These are phyloP conservation scores for Candolleomyces efflorescens DNA, from an alignment of 768 basidiomycete species.

Conservation along the genomic window DNA sequence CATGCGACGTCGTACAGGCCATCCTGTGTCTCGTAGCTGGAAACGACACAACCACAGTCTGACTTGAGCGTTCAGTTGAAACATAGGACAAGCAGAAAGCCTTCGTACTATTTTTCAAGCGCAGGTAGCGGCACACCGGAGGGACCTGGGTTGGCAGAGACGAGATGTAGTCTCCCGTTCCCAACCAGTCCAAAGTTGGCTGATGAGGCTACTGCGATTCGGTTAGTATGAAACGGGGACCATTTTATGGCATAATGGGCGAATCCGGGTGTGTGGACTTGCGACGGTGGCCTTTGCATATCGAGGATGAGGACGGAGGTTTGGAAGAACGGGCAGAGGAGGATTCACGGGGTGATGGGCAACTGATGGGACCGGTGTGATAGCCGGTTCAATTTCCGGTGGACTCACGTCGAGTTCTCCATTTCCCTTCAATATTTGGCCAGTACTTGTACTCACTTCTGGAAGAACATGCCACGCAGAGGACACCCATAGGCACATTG, in stretches of 20 bases:
- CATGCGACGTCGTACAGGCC: constrained; percentile 89
- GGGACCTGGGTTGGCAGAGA: constrained; percentile 47
- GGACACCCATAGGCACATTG: no score
- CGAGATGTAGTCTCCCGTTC: constrained; percentile 80
- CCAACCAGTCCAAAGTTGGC: constrained; percentile 96
- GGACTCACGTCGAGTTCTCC: no score
- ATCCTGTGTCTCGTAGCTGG: constrained; percentile 86
- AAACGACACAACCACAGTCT: constrained; percentile 11
- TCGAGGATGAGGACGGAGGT: constrained; percentile 32
- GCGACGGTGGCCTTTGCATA: constrained; percentile 3
- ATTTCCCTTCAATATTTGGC: no score
- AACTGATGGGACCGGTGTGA: no score
- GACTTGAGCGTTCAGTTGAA: constrained; percentile 2
- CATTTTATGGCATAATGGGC: constrained; percentile 79
- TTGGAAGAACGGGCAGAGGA: not conserved
- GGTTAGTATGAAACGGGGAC: constrained; percentile 79
- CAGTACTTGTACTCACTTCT: no score
- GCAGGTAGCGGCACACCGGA: constrained; percentile 39
- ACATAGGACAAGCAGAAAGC: not conserved
- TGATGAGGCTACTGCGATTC: constrained; percentile 75
- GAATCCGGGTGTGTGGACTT: constrained; percentile 69
- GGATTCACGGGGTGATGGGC: no score
- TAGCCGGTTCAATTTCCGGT: no score
- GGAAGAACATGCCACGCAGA: no score
- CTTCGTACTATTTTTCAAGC: constrained; percentile 65